A percentile compares a stretch with the other conserved stretches of the same genome.
Conservation (phyloP, 2,329 filamentous ascomycete genomes). For the Apiospora kogelbergensis region DNA sequence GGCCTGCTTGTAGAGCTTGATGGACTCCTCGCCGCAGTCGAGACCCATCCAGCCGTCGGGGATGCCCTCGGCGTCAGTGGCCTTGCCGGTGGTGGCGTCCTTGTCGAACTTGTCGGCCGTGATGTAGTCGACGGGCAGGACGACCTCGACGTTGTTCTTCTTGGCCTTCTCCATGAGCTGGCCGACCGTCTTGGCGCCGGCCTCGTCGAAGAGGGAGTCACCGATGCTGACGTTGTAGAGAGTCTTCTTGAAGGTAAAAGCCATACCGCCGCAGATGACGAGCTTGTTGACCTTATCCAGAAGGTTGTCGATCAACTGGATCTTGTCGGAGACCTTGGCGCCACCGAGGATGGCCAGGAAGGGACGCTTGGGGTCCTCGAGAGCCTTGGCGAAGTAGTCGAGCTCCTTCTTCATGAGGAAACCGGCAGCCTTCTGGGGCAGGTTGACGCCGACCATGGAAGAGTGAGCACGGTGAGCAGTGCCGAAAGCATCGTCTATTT, state of each 20-base stretch:
- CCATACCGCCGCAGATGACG: constrained; percentile 96
- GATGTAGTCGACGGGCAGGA: constrained; percentile 92
- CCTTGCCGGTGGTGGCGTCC: constrained; percentile 77
- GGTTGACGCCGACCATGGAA: constrained; percentile 96
- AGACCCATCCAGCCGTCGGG: constrained; percentile 98
- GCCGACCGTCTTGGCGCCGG: constrained; percentile 86
- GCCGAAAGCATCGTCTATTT: constrained; percentile 90
- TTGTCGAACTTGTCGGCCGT: constrained; percentile 93
- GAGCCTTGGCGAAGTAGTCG: constrained; percentile 97
- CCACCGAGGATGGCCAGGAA: constrained; percentile 99
- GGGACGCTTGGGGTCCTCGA: constrained; percentile 88
- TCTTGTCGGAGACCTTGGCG: constrained; percentile 99
- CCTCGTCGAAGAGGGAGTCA: constrained; percentile 88
- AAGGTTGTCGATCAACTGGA: constrained; percentile 98
- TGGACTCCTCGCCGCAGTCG: constrained; percentile 86
- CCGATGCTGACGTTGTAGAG: constrained; percentile 88
- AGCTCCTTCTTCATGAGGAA: constrained; percentile 99
- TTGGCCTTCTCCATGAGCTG: constrained; percentile 92
- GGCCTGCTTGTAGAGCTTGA: constrained; percentile 83
- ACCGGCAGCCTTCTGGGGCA: constrained; percentile 94
- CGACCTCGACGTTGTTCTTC: constrained; percentile 92
- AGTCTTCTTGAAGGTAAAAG: constrained; percentile 99
- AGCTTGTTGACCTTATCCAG: constrained; percentile 97
- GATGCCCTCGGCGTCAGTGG: constrained; percentile 85
- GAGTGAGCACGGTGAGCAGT: constrained; percentile 98